These are phyloP conservation scores for Pichia cactophila DNA, from an alignment of 1,139 yeast genomes.

Conservation along the genomic window DNA sequence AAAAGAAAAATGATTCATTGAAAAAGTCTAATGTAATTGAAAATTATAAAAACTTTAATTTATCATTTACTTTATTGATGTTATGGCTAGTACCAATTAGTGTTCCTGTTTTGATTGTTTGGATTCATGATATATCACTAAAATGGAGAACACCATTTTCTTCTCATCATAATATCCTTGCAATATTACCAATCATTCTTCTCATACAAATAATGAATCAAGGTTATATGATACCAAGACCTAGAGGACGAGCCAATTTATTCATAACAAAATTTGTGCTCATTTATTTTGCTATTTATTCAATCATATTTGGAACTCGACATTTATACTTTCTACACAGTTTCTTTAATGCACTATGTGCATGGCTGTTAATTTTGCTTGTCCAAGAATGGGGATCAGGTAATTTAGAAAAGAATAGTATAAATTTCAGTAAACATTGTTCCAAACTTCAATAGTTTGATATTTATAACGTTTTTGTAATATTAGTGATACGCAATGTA, in stretches of 20 bases:
- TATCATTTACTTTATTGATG: constrained; percentile 50
- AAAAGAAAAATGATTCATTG: not conserved
- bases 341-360: constrained; percentile 46
- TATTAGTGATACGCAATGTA: constrained; percentile 15
- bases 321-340: constrained; percentile 69
- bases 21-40: constrained; percentile 16
- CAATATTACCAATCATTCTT: constrained; percentile 55
- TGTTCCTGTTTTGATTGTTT: constrained; percentile 60
- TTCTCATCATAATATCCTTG: constrained; percentile 65
- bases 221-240: constrained; percentile 26
- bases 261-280: constrained; percentile 30
- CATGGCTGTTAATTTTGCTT: constrained; percentile 22
- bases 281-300: constrained; percentile 44
- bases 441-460: not conserved
- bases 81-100: constrained; percentile 64
- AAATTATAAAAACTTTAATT: constrained; percentile 41
- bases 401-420: constrained; percentile 12
- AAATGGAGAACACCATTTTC: constrained; percentile 71
- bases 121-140: constrained; percentile 59
- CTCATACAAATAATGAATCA: constrained; percentile 41
- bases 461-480: not conserved
- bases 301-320: constrained; percentile 57
- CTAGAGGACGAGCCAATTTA: constrained; percentile 23
- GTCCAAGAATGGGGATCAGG: constrained; percentile 22
- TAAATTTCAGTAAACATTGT: constrained; percentile 13